phyloP scores from a whole-genome alignment of 192 early-diverging fungal genomes.

The Coemansia sp. region DNA sequence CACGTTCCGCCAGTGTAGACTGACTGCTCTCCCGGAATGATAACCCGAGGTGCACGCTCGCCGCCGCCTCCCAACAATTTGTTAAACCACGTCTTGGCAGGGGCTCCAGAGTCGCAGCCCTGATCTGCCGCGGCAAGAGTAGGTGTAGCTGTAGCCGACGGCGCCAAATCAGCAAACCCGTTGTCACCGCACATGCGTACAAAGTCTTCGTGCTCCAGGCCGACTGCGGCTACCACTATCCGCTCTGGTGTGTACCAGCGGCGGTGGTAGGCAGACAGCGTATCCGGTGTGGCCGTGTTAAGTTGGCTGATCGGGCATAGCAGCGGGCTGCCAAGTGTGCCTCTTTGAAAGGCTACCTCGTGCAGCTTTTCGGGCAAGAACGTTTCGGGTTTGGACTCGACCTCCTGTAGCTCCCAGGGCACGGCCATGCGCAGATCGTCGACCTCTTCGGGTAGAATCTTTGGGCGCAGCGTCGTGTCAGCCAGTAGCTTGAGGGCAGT shows the following conservation, averaged over 20 bases:
- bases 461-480: constrained; percentile 79
- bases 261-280: constrained; percentile 71
- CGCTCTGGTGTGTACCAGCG: constrained; percentile 91
- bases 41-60: constrained; percentile 28
- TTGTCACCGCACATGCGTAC: constrained; percentile 66
- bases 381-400: constrained; percentile 82
- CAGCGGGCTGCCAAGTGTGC: constrained; percentile 82
- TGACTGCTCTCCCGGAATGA: constrained; percentile 55
- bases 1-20: constrained; percentile 84
- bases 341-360: constrained; percentile 74
- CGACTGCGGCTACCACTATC: constrained; percentile 87
- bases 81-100: constrained; percentile 27
- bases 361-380: constrained; percentile 89
- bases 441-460: constrained; percentile 75
- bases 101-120: constrained; percentile 25
- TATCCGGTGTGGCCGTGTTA: constrained; percentile 64
- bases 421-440: constrained; percentile 78
- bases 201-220: constrained; percentile 83
- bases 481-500: constrained; percentile 75
- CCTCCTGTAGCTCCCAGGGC: constrained; percentile 87
- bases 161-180: constrained; percentile 71
- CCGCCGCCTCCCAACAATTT: constrained; percentile 20
- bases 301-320: constrained; percentile 73
- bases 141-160: constrained; percentile 15
- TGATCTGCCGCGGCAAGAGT: not conserved